Evolutionary conservation across 768 basidiomycete species (phyloP).

Genomic region (Mycena epipterygia): DNA sequence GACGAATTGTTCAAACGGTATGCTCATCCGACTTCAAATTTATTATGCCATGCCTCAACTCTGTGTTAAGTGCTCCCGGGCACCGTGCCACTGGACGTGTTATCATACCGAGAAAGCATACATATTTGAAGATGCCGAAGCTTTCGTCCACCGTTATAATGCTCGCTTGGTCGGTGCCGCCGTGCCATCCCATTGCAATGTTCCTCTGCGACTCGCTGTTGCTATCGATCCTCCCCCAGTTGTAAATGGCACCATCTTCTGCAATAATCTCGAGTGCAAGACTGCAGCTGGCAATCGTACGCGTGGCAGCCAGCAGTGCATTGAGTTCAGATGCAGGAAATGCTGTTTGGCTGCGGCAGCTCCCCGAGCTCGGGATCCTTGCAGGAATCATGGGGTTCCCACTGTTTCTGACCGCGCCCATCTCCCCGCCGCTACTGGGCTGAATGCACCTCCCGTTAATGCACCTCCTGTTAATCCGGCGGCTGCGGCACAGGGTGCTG

Average conservation of each 20-base stretch:
- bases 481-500: neutral
- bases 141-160: neutral
- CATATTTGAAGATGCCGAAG: neutral
- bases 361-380: neutral
- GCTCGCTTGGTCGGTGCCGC: neutral
- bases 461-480: neutral
- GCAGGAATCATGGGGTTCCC: neutral
- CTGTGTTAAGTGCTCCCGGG: neutral
- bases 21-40: neutral
- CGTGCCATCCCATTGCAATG: neutral
- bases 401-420: neutral
- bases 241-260: neutral
- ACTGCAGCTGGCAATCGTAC: neutral
- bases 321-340: neutral
- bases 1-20: neutral
- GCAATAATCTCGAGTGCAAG: neutral
- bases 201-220: neutral
- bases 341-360: neutral
- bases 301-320: neutral
- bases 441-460: neutral
- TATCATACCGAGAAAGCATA: neutral
- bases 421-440: neutral
- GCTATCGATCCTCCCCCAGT: neutral
- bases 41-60: neutral
- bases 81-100: neutral